phyloP scores from a whole-genome alignment of 306 rosid genomes.

The Urtica urens region DNA sequence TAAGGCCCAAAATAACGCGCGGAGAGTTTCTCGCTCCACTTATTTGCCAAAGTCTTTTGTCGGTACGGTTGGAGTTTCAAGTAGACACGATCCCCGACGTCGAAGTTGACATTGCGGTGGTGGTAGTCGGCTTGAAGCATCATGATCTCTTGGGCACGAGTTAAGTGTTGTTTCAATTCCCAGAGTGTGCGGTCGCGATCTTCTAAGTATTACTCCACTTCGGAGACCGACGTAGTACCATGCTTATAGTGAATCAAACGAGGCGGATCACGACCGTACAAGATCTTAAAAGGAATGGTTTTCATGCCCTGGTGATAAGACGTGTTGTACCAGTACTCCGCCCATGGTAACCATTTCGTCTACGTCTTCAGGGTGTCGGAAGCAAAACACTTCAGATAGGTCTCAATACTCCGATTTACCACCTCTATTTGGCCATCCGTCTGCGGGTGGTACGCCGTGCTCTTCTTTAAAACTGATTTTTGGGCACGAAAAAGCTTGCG shows the following conservation, averaged over 20 bases:
- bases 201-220: neutral
- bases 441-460: neutral
- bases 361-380: neutral
- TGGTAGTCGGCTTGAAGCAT: neutral
- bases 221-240: neutral
- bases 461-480: neutral
- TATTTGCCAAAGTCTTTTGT: neutral
- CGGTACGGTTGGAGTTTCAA: neutral
- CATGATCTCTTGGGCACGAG: neutral
- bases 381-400: neutral
- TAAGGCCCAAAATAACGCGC: neutral
- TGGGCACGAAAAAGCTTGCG: neutral
- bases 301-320: neutral
- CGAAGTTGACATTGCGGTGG: neutral
- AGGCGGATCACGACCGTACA: neutral
- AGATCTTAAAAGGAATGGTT: neutral
- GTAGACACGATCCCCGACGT: neutral
- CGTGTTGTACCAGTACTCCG: neutral
- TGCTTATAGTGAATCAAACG: neutral
- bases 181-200: neutral
- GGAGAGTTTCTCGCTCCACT: neutral
- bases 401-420: neutral
- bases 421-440: slow-evolving; percentile 3
- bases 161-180: neutral
- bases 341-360: neutral